These are phyloP conservation scores for Candida railenensis DNA, from an alignment of 805 yeast genomes.

Conservation along the genomic window DNA sequence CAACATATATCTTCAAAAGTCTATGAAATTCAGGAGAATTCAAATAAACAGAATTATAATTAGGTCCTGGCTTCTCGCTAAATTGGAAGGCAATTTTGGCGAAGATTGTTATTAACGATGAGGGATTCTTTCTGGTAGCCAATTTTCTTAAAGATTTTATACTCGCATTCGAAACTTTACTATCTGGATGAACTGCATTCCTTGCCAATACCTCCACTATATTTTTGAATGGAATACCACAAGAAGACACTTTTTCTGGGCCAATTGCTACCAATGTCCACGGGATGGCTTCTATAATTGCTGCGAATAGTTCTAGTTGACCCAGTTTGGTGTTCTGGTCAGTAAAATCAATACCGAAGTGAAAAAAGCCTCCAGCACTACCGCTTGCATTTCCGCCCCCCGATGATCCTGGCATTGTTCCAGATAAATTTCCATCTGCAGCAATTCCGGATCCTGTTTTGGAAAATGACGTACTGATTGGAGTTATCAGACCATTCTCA, in stretches of 20 bases:
- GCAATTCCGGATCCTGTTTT: slow-evolving; percentile 10
- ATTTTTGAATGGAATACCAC: slow-evolving; percentile 55
- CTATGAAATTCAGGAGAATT: slow-evolving; percentile 61
- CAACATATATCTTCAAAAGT: slow-evolving; percentile 70
- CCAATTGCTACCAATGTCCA: slow-evolving; percentile 46
- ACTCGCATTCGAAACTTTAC: slow-evolving; percentile 62
- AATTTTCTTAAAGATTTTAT: slow-evolving; percentile 60
- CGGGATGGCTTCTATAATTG: slow-evolving; percentile 70
- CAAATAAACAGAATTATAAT: slow-evolving; percentile 56
- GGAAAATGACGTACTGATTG: slow-evolving; percentile 13
- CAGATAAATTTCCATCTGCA: background rate
- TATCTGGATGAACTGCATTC: slow-evolving; percentile 69
- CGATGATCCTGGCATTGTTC: slow-evolving; percentile 8
- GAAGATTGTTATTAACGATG: slow-evolving; percentile 67
- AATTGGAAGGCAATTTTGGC: slow-evolving; percentile 79
- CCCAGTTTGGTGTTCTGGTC: slow-evolving; percentile 31
- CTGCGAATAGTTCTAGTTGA: slow-evolving; percentile 63
- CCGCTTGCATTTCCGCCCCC: background rate
- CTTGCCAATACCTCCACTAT: slow-evolving; percentile 75
- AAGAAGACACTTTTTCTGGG: slow-evolving; percentile 30
- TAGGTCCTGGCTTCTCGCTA: slow-evolving; percentile 63
- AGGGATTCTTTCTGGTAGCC: slow-evolving; percentile 68
- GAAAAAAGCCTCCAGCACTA: slow-evolving; percentile 19
- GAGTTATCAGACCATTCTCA: slow-evolving; percentile 5
- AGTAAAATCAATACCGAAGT: slow-evolving; percentile 38